Base-by-base conservation (phyloP, 176 grass and related monocot genomes). In the Areca catechu region DNA sequence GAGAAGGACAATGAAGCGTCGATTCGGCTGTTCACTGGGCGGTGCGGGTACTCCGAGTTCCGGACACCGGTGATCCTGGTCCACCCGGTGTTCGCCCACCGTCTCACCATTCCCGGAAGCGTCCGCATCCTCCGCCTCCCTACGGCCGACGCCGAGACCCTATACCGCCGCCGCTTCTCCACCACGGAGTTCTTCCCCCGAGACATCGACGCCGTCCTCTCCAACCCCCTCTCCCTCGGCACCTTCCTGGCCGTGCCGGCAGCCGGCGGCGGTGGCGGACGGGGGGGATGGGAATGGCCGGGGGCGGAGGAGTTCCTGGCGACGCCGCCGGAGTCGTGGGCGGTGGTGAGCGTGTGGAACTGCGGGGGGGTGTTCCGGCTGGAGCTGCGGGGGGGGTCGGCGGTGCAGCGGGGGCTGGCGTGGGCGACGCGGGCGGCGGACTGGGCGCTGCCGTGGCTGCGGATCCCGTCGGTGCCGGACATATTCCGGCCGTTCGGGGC, bases 291-390 rank as follows among this genome's bases (percentile, higher is more conserved):
- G 7, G 5, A 24, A 15, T 67, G 64, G 64, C 50, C 23, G 4
- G 64, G 64, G 4, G 49, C 5, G 24, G 64, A 67, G n/a, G 50
- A 50, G 9, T 67, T 67, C 64, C 23, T 67, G 19, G 50, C 50
- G 0, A 16, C 50, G 22, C 64, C 50, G 49, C 64, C 64, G 23
- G 43, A 23, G 50, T 54, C 64, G 25, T 67, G 64, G 64, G 64
- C 64, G 49, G 22, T 67, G 64, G 17, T 49, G 16, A 67, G 64
- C 64, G 64, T 54, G 23, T 67, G 64, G 64, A 22, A 67, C 51
- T 54, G 43, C 64, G 22, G 48, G 50, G 22, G 19, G 10, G 50
- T 67, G 21, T 53, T 67, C 64, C 64, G 23, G 50, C 49, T 67
- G 64, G 64, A 67, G 64, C 24, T 67, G 0, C 50, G 64, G 1